phyloP scores from a whole-genome alignment of 2,329 filamentous ascomycete genomes.

The Tolypocladium amazonense region DNA sequence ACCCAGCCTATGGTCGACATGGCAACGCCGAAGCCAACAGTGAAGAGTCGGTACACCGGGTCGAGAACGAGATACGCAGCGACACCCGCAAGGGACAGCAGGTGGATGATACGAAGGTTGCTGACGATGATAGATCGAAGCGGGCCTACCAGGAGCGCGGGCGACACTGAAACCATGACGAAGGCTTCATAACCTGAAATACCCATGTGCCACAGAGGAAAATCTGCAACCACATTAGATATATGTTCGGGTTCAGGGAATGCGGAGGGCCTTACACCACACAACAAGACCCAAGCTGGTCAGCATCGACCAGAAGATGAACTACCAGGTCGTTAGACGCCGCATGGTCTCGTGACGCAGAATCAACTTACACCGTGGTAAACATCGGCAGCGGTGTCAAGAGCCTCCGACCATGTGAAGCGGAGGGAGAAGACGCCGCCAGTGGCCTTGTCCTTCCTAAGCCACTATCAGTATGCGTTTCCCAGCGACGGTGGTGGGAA shows the following conservation, averaged over 20 bases:
- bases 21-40: slow-evolving; percentile 69
- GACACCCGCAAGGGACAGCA: slow-evolving; percentile 69
- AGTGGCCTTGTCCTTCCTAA: slow-evolving; percentile 65
- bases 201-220: slow-evolving; percentile 98
- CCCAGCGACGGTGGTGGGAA: neutral
- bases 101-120: slow-evolving; percentile 60
- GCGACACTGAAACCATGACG: slow-evolving; percentile 75
- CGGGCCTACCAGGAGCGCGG: slow-evolving; percentile 63
- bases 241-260: neutral
- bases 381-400: slow-evolving; percentile 78
- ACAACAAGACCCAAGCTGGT: slow-evolving; percentile 82
- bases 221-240: slow-evolving; percentile 44
- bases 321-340: slow-evolving; percentile 37
- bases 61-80: slow-evolving; percentile 66
- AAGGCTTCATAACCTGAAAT: slow-evolving; percentile 92
- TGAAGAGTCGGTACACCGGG: slow-evolving; percentile 67
- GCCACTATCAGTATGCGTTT: slow-evolving; percentile 9
- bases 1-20: slow-evolving; percentile 78
- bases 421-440: slow-evolving; percentile 57
- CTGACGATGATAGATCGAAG: slow-evolving; percentile 58
- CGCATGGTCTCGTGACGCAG: neutral
- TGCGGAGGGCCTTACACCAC: slow-evolving; percentile 64
- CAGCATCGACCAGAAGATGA: slow-evolving; percentile 90
- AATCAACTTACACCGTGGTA: slow-evolving; percentile 68
- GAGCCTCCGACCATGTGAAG: slow-evolving; percentile 62